Evolutionary conservation across 2,329 filamentous ascomycete species (phyloP).

Genomic region (Arthroderma sp.): DNA sequence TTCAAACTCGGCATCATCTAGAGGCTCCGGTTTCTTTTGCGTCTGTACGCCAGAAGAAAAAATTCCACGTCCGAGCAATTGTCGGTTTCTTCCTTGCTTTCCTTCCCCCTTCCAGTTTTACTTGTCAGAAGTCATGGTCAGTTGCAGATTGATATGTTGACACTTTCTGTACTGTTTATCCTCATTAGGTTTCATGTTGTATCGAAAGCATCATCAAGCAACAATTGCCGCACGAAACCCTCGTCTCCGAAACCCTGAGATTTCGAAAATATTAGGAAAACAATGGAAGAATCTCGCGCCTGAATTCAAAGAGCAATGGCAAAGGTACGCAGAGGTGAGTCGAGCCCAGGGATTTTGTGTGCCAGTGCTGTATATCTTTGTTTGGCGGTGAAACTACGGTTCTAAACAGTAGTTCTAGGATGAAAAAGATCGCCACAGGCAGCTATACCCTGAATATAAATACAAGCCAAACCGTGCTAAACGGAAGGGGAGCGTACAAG

Average conservation of each 20-base stretch:
- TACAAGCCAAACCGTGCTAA: slow-evolving; percentile 69
- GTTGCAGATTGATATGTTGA: slow-evolving; percentile 5
- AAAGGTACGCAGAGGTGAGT: slow-evolving; percentile 64
- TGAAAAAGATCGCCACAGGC: slow-evolving; percentile 79
- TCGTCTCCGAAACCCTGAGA: slow-evolving; percentile 86
- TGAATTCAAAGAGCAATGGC: slow-evolving; percentile 73
- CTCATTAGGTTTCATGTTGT: slow-evolving; percentile 81
- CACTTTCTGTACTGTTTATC: slow-evolving; percentile 14
- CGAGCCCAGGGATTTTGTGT: background rate
- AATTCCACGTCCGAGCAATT: slow-evolving; percentile 57
- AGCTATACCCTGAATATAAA: slow-evolving; percentile 83
- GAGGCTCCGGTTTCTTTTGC: slow-evolving; percentile 41
- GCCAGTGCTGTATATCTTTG: background rate
- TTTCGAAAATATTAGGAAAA: slow-evolving; percentile 91
- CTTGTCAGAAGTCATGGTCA: slow-evolving; percentile 10
- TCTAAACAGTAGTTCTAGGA: slow-evolving; percentile 38
- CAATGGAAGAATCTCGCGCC: slow-evolving; percentile 72
- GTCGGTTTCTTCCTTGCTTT: slow-evolving; percentile 34
- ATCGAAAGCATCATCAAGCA: slow-evolving; percentile 83
- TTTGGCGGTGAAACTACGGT: background rate
- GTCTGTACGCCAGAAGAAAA: slow-evolving; percentile 59
- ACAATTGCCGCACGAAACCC: slow-evolving; percentile 69
- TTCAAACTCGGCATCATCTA: slow-evolving; percentile 20
- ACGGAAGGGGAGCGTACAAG: slow-evolving; percentile 37
- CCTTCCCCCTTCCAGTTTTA: slow-evolving; percentile 7